These are phyloP conservation scores for Epichloe gansuensis DNA, from an alignment of 2,329 filamentous ascomycete genomes.

Conservation along the genomic window DNA sequence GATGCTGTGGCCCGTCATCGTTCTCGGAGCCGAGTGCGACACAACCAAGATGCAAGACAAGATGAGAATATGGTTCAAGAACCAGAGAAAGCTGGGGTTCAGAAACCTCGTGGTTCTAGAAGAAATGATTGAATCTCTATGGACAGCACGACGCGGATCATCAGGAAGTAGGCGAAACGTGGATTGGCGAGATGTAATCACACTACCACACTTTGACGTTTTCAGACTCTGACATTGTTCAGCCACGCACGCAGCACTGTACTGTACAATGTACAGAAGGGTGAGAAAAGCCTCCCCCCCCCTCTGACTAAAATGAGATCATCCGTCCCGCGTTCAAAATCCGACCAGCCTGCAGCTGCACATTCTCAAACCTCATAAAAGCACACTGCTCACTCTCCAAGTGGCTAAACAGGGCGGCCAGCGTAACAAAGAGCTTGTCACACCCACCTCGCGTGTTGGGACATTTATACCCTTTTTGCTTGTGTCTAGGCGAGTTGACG, in stretches of 20 bases:
- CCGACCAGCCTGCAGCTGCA: constrained; percentile 15
- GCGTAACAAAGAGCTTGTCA: constrained; percentile 22
- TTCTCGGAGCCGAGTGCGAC: constrained; percentile 22
- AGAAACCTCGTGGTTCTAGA: constrained; percentile 19
- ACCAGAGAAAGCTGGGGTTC: constrained; percentile 22
- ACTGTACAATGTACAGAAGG: too few species aligned
- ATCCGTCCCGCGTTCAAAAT: not conserved
- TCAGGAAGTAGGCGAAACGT: constrained; percentile 10
- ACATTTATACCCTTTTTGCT: constrained; percentile 27
- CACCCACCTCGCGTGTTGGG: constrained; percentile 19
- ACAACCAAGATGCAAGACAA: constrained; percentile 13
- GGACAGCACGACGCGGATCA: constrained; percentile 12
- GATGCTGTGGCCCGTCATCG: constrained; percentile 23
- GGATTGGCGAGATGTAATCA: constrained; percentile 21
- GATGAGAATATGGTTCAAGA: constrained; percentile 19
- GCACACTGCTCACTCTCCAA: constrained; percentile 31
- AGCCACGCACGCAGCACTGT: too few species aligned
- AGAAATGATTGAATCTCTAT: constrained; percentile 19
- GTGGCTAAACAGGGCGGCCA: constrained; percentile 29
- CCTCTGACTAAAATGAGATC: constrained; percentile 1
- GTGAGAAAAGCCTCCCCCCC: too few species aligned
- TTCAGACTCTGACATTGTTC: constrained; percentile 7
- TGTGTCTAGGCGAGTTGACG: constrained; percentile 33
- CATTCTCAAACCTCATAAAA: constrained; percentile 22
- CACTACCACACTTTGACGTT: constrained; percentile 20